phyloP scores from a whole-genome alignment of 2,329 filamentous ascomycete species.

The Ilyonectria mors-panacis region DNA sequence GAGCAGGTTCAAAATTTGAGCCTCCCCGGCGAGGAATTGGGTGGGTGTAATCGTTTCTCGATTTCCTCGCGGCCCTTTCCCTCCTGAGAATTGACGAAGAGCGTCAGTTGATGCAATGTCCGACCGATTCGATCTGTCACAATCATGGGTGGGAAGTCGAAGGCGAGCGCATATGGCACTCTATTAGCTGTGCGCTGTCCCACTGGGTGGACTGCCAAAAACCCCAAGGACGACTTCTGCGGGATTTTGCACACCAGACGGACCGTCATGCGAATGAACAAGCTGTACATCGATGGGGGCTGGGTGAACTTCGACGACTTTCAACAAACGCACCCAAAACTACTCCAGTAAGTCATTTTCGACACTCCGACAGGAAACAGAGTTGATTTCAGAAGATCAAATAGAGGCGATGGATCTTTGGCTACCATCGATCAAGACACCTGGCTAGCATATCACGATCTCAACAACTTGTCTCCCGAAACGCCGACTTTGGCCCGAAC shows the following conservation, averaged over 20 bases:
- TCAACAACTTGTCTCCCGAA: neutral
- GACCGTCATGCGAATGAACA: slow-evolving; percentile 68
- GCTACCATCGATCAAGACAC: neutral
- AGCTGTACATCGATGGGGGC: slow-evolving; percentile 74
- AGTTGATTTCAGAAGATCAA: neutral
- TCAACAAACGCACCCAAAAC: slow-evolving; percentile 61
- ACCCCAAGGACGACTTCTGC: slow-evolving; percentile 59
- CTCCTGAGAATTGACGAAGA: no score
- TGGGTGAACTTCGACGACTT: slow-evolving; percentile 67
- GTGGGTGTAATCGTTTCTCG: no score
- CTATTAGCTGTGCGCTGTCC: neutral
- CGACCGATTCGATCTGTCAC: no score
- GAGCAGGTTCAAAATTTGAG: no score
- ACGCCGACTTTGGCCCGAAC: neutral
- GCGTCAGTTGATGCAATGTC: no score
- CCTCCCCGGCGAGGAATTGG: no score
- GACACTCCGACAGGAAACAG: no score
- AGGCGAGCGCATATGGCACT: neutral
- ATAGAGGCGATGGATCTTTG: neutral
- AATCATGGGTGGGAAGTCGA: neutral
- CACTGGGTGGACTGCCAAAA: slow-evolving; percentile 6
- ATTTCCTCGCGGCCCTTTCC: no score
- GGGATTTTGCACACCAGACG: slow-evolving; percentile 71
- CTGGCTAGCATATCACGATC: slow-evolving; percentile 16
- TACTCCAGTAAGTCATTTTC: slow-evolving; percentile 65